These are phyloP conservation scores for Smallanthus sonchifolius DNA, from an alignment of 129 eudicot species.

Conservation along the genomic window DNA sequence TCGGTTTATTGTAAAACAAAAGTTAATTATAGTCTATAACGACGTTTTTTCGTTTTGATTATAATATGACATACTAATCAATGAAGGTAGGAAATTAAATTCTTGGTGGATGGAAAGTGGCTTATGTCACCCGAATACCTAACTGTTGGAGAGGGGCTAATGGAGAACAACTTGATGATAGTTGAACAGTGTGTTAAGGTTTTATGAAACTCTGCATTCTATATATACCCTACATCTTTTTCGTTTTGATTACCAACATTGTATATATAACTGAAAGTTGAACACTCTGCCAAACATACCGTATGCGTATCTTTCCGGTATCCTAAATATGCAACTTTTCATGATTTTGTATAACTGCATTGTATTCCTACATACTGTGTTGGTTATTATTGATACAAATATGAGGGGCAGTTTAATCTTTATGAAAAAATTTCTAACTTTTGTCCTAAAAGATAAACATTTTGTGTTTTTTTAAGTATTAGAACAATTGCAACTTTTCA, in stretches of 20 bases:
- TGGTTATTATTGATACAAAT: too few species aligned
- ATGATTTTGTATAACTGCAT: too few species aligned
- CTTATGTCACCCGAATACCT: conserved; percentile 69
- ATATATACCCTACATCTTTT: too few species aligned
- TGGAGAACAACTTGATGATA: conserved; percentile 74
- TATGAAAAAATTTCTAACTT: background rate
- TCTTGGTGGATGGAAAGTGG: conserved; percentile 97
- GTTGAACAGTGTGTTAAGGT: conserved; percentile 35
- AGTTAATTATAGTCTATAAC: background rate
- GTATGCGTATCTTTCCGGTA: background rate
- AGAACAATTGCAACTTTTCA: background rate
- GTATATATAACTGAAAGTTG: conserved; percentile 13
- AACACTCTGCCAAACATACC: background rate
- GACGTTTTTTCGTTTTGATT: background rate
- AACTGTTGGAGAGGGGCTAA: conserved; percentile 69
- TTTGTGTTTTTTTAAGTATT: too few species aligned
- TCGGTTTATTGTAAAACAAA: background rate
- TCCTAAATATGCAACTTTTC: background rate
- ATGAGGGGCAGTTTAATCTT: background rate
- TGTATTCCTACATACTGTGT: too few species aligned
- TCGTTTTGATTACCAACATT: background rate
- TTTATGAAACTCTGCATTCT: conserved; percentile 36
- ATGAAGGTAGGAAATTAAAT: conserved; percentile 86
- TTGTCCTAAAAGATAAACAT: background rate
- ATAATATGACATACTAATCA: background rate